phyloP scores from a whole-genome alignment of 345 rosid species.

The Lepidium aucheri region DNA sequence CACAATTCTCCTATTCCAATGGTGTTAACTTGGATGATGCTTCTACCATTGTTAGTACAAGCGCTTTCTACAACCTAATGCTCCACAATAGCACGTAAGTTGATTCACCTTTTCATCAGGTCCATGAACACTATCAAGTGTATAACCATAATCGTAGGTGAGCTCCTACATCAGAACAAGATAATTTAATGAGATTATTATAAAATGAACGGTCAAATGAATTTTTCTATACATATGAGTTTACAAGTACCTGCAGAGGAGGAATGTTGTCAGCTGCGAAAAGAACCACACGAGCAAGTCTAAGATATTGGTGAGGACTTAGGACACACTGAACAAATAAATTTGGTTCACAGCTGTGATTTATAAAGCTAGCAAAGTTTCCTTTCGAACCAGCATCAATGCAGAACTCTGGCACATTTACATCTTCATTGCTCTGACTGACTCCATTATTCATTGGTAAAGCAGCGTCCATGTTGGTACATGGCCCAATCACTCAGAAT shows the following conservation, averaged over 20 bases:
- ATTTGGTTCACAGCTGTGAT: slow-evolving; percentile 94
- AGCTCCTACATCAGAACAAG: slow-evolving; percentile 50
- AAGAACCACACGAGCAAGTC: slow-evolving; percentile 77
- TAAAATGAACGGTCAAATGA: not conserved
- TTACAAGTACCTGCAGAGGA: slow-evolving; percentile 61
- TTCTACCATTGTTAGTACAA: slow-evolving; percentile 37
- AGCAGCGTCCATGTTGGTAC: slow-evolving; percentile 38
- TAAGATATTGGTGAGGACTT: slow-evolving; percentile 72
- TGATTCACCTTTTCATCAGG: slow-evolving; percentile 65
- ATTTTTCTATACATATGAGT: not conserved
- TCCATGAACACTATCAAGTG: slow-evolving; percentile 61
- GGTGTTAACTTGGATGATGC: too few species aligned
- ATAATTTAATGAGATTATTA: not conserved
- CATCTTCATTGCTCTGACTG: slow-evolving; percentile 36
- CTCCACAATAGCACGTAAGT: slow-evolving; percentile 76
- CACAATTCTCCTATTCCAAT: too few species aligned
- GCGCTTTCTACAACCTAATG: slow-evolving; percentile 59
- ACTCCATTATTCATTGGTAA: slow-evolving; percentile 18
- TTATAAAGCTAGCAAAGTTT: slow-evolving; percentile 82
- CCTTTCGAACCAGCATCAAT: slow-evolving; percentile 80
- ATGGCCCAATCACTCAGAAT: too few species aligned
- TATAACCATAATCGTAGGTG: slow-evolving; percentile 85
- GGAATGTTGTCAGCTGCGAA: slow-evolving; percentile 96
- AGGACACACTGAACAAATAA: slow-evolving; percentile 83
- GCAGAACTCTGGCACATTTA: slow-evolving; percentile 72